Percentiles rank a stretch among this genome's conserved stretches.
Conservation (phyloP, 1,284 basidiomycete species). For the Athelia psychrophila region DNA sequence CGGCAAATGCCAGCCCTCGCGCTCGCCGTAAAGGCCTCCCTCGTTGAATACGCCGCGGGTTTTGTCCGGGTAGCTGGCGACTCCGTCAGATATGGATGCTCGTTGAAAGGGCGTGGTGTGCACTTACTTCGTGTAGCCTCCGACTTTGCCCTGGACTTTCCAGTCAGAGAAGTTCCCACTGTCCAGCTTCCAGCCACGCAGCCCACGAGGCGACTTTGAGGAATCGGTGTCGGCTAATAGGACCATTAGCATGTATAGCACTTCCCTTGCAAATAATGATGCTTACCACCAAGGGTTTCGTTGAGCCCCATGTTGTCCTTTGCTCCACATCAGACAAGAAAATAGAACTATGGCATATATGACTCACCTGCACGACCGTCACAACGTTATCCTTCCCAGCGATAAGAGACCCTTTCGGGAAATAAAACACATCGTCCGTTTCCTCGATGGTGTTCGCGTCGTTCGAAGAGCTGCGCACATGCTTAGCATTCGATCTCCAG, state of each 20-base stretch:
- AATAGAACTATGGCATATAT: not conserved
- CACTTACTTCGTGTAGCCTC: constrained; percentile 70
- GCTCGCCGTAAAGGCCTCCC: constrained; percentile 77
- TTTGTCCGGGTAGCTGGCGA: constrained; percentile 61
- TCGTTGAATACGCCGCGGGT: constrained; percentile 72
- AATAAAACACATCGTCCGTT: constrained; percentile 59
- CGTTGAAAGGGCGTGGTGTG: constrained; percentile 15
- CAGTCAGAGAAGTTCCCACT: constrained; percentile 61
- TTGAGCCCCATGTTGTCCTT: constrained; percentile 81
- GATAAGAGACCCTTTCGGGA: constrained; percentile 52
- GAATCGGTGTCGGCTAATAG: constrained; percentile 22
- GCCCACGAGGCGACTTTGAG: constrained; percentile 71
- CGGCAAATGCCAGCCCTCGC: constrained; percentile 80
- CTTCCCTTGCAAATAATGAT: not conserved
- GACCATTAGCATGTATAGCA: constrained; percentile 11
- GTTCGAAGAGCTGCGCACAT: constrained; percentile 52
- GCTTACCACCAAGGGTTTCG: constrained; percentile 49
- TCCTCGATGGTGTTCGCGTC: constrained; percentile 55
- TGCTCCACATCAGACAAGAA: not conserved
- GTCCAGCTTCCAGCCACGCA: constrained; percentile 70
- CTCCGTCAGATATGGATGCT: constrained; percentile 3
- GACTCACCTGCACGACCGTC: constrained; percentile 64
- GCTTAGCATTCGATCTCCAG: constrained; percentile 2
- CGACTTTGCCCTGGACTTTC: constrained; percentile 81
- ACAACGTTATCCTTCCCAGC: constrained; percentile 65